These are phyloP conservation scores for Talaromyces proteolyticus DNA, from an alignment of 495 filamentous ascomycete species.

Conservation along the genomic window DNA sequence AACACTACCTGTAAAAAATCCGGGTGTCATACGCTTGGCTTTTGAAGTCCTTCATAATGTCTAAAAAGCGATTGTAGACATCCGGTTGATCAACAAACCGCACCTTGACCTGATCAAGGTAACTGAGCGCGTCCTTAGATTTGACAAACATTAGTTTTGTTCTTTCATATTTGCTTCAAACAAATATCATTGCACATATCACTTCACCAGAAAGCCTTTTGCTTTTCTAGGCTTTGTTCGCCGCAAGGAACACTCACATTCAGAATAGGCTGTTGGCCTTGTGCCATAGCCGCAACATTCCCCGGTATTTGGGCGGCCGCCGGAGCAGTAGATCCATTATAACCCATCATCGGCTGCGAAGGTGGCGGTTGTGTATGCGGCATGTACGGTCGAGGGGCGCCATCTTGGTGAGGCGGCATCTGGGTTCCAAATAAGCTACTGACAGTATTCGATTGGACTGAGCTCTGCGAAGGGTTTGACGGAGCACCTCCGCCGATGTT, in stretches of 20 bases:
- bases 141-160: neutral
- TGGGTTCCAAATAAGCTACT: slow-evolving; percentile 61
- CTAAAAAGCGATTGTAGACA: slow-evolving; percentile 95
- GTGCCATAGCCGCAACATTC: slow-evolving; percentile 55
- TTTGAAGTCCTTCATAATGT: slow-evolving; percentile 99
- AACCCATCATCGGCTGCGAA: slow-evolving; percentile 56
- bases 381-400: slow-evolving; percentile 54
- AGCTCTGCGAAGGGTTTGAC: slow-evolving; percentile 41
- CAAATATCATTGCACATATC: no score
- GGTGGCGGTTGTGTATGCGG: slow-evolving; percentile 54
- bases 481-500: slow-evolving; percentile 57
- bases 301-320: slow-evolving; percentile 46
- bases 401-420: slow-evolving; percentile 50
- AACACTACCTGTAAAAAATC: neutral
- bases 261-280: slow-evolving; percentile 92
- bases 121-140: slow-evolving; percentile 84
- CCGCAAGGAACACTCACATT: slow-evolving; percentile 78
- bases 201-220: no score
- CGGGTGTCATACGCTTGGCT: slow-evolving; percentile 75
- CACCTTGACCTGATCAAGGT: slow-evolving; percentile 97
- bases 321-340: slow-evolving; percentile 34
- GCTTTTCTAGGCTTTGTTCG: no score
- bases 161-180: no score
- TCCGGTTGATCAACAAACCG: slow-evolving; percentile 96
- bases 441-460: slow-evolving; percentile 61